These are phyloP conservation scores for Fusarium sp. DNA, from an alignment of 2,329 filamentous ascomycete species.

Conservation along the genomic window DNA sequence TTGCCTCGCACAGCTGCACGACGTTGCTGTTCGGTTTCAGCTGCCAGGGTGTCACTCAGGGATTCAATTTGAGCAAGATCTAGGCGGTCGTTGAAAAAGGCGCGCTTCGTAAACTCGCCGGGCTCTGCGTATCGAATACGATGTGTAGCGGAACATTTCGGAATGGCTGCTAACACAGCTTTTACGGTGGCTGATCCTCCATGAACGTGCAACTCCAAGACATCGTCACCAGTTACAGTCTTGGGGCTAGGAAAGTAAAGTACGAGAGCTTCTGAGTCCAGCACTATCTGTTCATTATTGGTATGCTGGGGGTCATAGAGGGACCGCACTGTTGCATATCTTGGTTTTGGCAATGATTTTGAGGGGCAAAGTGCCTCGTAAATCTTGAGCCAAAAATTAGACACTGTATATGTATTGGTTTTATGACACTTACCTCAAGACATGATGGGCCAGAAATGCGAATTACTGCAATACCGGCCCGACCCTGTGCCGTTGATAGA, in stretches of 20 bases:
- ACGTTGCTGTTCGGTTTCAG: conserved; percentile 91
- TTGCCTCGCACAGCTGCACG: conserved; percentile 83
- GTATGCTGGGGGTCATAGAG: conserved; percentile 64
- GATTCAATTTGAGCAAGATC: conserved; percentile 85
- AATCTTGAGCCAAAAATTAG: conserved; percentile 49
- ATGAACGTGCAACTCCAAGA: conserved; percentile 94
- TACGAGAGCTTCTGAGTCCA: conserved; percentile 81
- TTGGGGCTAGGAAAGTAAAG: conserved; percentile 83
- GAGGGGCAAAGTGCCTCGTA: conserved; percentile 60
- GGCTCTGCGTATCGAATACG: conserved; percentile 87
- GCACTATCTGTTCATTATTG: conserved; percentile 57
- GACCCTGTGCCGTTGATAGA: conserved; percentile 83
- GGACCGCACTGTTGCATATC: conserved; percentile 75
- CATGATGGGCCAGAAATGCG: conserved; percentile 84
- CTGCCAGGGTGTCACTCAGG: conserved; percentile 67
- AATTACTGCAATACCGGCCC: conserved; percentile 89
- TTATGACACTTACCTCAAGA: conserved; percentile 60
- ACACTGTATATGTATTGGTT: neutral
- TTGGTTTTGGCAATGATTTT: conserved; percentile 55
- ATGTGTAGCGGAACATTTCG: conserved; percentile 52
- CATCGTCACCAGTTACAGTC: conserved; percentile 90
- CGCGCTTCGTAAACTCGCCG: conserved; percentile 92
- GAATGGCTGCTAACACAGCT: conserved; percentile 82
- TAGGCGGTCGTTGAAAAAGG: conserved; percentile 86
- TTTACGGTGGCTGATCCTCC: conserved; percentile 89